phyloP scores from a whole-genome alignment of 2,329 filamentous ascomycete genomes.

The Monosporascus sp. region DNA sequence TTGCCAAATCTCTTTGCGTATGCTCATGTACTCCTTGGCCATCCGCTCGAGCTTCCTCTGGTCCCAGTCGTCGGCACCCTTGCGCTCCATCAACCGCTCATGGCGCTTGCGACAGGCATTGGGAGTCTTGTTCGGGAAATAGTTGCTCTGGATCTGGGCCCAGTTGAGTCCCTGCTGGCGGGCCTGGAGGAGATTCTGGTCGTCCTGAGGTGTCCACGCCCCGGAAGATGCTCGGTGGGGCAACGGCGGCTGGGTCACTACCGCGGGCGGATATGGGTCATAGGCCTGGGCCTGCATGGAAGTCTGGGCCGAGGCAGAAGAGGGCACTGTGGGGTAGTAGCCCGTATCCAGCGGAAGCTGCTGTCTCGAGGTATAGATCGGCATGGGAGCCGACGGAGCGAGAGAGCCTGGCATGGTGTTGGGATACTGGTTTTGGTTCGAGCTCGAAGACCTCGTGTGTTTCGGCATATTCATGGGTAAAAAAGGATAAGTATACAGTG shows the following conservation, averaged over 20 bases:
- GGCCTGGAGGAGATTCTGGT: constrained; percentile 66
- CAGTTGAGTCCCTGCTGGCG: constrained; percentile 75
- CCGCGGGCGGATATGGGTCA: constrained; percentile 33
- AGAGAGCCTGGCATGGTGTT: constrained; percentile 34
- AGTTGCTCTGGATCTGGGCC: constrained; percentile 69
- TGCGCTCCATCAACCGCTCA: constrained; percentile 74
- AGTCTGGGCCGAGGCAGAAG: constrained; percentile 25
- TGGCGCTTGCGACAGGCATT: constrained; percentile 89
- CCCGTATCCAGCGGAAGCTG: constrained; percentile 29
- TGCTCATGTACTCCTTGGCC: constrained; percentile 71
- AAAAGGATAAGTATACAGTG: constrained; percentile 7
- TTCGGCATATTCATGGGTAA: constrained; percentile 37
- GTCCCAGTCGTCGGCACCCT: constrained; percentile 73
- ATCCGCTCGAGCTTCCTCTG: constrained; percentile 67
- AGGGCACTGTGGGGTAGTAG: constrained; percentile 34
- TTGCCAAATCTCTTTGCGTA: constrained; percentile 78
- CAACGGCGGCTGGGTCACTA: constrained; percentile 29
- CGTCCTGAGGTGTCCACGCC: constrained; percentile 70
- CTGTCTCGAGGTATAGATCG: constrained; percentile 36
- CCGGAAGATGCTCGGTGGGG: constrained; percentile 53
- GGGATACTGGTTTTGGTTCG: constrained; percentile 28
- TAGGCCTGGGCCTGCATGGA: constrained; percentile 34
- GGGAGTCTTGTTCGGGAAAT: constrained; percentile 72
- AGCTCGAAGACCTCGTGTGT: constrained; percentile 36
- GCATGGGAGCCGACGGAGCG: constrained; percentile 32